Conservation (phyloP, 805 yeast species). For the Candida schatavii region DNA sequence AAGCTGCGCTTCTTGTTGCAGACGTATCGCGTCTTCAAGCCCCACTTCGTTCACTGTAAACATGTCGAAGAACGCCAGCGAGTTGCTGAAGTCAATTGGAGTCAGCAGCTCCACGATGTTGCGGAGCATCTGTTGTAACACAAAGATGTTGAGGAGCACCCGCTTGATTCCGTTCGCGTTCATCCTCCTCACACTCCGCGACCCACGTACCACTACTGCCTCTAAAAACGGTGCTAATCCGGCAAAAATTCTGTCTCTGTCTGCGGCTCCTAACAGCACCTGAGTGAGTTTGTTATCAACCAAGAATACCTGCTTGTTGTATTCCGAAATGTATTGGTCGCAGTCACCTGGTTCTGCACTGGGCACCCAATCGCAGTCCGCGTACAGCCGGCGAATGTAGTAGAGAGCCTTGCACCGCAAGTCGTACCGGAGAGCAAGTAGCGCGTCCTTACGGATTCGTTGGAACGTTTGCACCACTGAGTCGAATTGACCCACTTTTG, state of each 20-base stretch:
- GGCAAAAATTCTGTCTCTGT: constrained; percentile 27
- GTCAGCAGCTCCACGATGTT: constrained; percentile 52
- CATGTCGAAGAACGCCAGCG: constrained; percentile 56
- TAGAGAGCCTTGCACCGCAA: constrained; percentile 52
- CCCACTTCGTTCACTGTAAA: constrained; percentile 49
- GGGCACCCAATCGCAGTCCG: constrained; percentile 50
- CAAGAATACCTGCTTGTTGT: constrained; percentile 48
- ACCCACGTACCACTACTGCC: constrained; percentile 49
- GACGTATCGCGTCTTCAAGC: constrained; percentile 38
- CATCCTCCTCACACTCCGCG: constrained; percentile 47
- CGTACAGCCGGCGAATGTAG: constrained; percentile 48
- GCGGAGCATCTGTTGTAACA: constrained; percentile 67
- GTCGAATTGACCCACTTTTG: constrained; percentile 34
- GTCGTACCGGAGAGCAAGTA: constrained; percentile 55
- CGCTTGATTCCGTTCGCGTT: constrained; percentile 60
- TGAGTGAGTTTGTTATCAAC: constrained; percentile 43
- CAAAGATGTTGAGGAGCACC: constrained; percentile 57
- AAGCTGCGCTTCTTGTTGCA: constrained; percentile 11
- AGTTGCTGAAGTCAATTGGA: constrained; percentile 49
- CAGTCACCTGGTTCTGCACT: constrained; percentile 56
- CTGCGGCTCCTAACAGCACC: constrained; percentile 29
- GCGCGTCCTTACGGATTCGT: constrained; percentile 33
- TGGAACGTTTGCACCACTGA: constrained; percentile 31
- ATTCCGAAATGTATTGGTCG: constrained; percentile 49
- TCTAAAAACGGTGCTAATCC: constrained; percentile 56